phyloP scores from a whole-genome alignment of 352 stramenopile species.

The Nothophytophthora sp. region DNA sequence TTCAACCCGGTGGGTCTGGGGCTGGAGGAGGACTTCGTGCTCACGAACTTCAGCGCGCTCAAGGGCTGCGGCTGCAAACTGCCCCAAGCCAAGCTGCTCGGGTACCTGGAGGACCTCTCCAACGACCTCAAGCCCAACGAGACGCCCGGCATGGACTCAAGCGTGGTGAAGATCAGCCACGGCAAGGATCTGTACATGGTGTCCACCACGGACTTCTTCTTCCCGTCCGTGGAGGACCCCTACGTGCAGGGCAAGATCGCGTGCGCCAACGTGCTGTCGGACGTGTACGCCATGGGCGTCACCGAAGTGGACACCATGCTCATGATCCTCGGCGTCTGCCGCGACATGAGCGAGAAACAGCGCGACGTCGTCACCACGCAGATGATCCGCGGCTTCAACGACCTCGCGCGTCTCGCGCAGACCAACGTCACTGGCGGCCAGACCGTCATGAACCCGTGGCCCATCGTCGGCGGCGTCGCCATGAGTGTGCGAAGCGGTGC shows the following conservation, averaged over 20 bases:
- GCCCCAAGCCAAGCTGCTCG: constrained; percentile 92
- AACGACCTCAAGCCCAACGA: constrained; percentile 93
- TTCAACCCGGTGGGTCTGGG: constrained; percentile 68
- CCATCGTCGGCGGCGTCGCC: constrained; percentile 94
- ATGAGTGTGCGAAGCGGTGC: constrained; percentile 87
- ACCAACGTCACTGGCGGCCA: constrained; percentile 94
- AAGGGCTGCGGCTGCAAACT: constrained; percentile 98
- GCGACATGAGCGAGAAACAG: constrained; percentile 92
- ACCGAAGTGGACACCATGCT: constrained; percentile 95
- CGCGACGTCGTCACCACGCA: constrained; percentile 93
- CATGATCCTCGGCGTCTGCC: constrained; percentile 93
- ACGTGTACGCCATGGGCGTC: constrained; percentile 95
- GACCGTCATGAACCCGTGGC: constrained; percentile 97
- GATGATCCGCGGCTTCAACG: constrained; percentile 95
- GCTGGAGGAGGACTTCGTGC: constrained; percentile 73
- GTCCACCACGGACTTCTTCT: constrained; percentile 97
- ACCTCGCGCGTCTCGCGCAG: constrained; percentile 80
- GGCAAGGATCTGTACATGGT: constrained; percentile 87
- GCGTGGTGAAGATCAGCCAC: constrained; percentile 89
- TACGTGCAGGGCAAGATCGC: constrained; percentile 94
- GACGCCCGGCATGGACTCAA: constrained; percentile 90
- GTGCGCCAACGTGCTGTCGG: constrained; percentile 94
- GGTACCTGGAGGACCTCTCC: constrained; percentile 88
- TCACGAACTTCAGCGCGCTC: constrained; percentile 86
- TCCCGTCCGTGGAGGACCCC: constrained; percentile 93